Evolutionary conservation across 352 stramenopile genomes (phyloP).

Genomic region (Globisporangium canariense): DNA sequence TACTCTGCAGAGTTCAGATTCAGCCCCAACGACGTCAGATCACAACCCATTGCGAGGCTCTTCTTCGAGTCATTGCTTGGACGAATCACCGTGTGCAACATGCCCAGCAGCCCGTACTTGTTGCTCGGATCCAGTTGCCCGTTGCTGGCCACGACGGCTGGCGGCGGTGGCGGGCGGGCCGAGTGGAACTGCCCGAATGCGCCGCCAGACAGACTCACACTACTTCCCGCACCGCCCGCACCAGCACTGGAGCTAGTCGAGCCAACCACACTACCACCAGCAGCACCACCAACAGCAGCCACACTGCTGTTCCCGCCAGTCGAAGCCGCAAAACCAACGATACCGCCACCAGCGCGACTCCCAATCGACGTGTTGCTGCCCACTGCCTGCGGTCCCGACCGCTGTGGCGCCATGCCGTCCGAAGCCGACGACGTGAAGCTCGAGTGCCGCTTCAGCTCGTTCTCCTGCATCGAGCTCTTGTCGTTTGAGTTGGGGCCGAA

Average conservation of each 20-base stretch:
- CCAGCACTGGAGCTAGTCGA: constrained; percentile 5
- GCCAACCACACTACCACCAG: neutral
- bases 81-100: constrained; percentile 79
- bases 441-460: constrained; percentile 61
- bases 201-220: constrained; percentile 53
- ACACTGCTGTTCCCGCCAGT: constrained; percentile 1
- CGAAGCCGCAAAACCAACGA: neutral
- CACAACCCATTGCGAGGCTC: constrained; percentile 72
- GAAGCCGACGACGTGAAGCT: constrained; percentile 70
- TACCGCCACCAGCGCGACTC: constrained; percentile 25
- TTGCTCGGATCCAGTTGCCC: constrained; percentile 66
- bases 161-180: constrained; percentile 12
- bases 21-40: constrained; percentile 78
- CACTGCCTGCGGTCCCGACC: constrained; percentile 31
- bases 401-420: constrained; percentile 55
- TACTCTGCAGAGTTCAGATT: constrained; percentile 86
- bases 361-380: constrained; percentile 61
- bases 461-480: constrained; percentile 42
- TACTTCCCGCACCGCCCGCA: constrained; percentile 17
- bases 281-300: neutral
- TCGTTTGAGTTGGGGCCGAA: constrained; percentile 46
- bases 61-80: constrained; percentile 66
- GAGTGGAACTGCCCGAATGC: constrained; percentile 59
- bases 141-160: constrained; percentile 17
- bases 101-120: constrained; percentile 75